Evolutionary conservation across 2,329 filamentous ascomycete species (phyloP), one percentile per base, ranked within the genome.

Genomic region (Cladosporium colombiae): DNA sequence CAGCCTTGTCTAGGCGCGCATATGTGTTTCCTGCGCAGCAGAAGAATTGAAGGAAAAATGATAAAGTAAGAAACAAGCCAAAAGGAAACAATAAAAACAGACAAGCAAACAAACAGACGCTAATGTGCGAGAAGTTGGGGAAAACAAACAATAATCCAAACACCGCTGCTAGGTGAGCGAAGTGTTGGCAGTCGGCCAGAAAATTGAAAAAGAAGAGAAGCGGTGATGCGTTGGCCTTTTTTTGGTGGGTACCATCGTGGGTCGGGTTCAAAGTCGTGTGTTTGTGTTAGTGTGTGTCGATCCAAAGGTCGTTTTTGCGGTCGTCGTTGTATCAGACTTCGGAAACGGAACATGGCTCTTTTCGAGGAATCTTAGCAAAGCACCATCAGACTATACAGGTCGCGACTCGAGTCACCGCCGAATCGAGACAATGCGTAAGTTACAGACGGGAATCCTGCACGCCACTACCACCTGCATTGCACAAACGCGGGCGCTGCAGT

Each of bases 121-220:
- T n/a, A 31, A 27, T 58, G 52, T 64, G 62, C 44, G 23, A 31
- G 53, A 57, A 14, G n/a, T 46, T 18, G 18, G 37, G 37, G 5
- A 16, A 46, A 10, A 53, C 16, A 53, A 57, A 33, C 50, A 40
- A 27, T 21, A 25, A 57, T 57, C 33, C 55, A 56, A 31, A 40
- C 40, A 31, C 55, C 21, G 59, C 59, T 62, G 29, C 59, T 62
- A 52, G 18, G 14, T 62, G 59, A 62, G 59, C 59, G 58, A 50
- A 18, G 25, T 55, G 27, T 55, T 21, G 52, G 52, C 52, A 21
- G 27, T 46, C 52, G 52, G 52, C 52, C 52, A 55, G 52, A 60
- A 53, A 29, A 33, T 27, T n/a, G 50, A 35, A n/a, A 29, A 16
- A 33, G 40, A 31, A 29, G 21, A 25, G 40, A 50, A 60, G 16